These are phyloP conservation scores for Pichia cephalocereana DNA, from an alignment of 805 yeast genomes.

Conservation along the genomic window DNA sequence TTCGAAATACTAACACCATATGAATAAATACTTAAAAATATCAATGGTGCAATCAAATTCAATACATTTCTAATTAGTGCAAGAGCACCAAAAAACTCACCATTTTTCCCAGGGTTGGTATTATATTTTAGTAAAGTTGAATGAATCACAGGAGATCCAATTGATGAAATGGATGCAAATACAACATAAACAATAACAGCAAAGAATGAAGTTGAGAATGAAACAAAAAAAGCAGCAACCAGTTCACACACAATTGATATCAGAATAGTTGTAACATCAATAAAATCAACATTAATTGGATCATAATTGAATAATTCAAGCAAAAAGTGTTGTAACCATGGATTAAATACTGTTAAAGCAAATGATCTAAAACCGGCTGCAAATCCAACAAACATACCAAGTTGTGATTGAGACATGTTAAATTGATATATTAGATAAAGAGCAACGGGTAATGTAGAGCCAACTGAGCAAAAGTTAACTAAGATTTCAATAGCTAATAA, in stretches of 20 bases:
- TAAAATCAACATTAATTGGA: slow-evolving; percentile 39
- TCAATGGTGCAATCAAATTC: slow-evolving; percentile 40
- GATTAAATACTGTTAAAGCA: slow-evolving; percentile 42
- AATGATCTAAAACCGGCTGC: slow-evolving; percentile 41
- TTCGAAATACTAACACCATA: slow-evolving; percentile 27
- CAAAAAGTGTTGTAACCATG: slow-evolving; percentile 33
- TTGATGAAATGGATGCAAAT: slow-evolving; percentile 38
- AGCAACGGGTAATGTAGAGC: slow-evolving; percentile 34
- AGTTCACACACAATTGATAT: slow-evolving; percentile 9
- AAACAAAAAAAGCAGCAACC: slow-evolving; percentile 19
- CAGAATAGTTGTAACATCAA: slow-evolving; percentile 17
- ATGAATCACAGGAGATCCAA: slow-evolving; percentile 50
- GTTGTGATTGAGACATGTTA: slow-evolving; percentile 42
- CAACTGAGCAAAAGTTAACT: slow-evolving; percentile 30
- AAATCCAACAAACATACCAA: slow-evolving; percentile 49
- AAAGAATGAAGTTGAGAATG: slow-evolving; percentile 32
- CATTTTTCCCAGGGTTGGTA: slow-evolving; percentile 43
- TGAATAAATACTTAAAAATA: slow-evolving; percentile 39
- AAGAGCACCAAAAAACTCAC: slow-evolving; percentile 67
- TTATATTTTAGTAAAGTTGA: slow-evolving; percentile 53
- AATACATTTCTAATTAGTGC: slow-evolving; percentile 47
- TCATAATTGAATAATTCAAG: slow-evolving; percentile 27
- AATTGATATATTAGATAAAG: slow-evolving; percentile 46
- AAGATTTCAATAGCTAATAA: slow-evolving; percentile 41
- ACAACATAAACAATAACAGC: slow-evolving; percentile 22